Evolutionary conservation across 2,329 filamentous ascomycete species (phyloP), one percentile per base, ranked within the genome.

Genomic region (Claviceps sp.): DNA sequence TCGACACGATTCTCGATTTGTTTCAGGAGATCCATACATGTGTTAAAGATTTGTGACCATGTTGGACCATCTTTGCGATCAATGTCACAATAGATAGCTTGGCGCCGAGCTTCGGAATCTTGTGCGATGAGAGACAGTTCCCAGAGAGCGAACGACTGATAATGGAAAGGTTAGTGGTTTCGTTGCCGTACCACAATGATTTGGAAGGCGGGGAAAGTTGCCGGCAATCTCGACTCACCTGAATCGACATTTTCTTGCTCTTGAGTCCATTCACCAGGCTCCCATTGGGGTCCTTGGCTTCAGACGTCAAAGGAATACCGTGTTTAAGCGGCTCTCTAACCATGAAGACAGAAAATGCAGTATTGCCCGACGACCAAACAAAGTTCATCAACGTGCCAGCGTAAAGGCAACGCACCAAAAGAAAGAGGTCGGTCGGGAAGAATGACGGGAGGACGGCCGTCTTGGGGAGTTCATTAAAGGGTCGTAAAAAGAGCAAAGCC

Each of bases 251-350:
- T 65, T 91, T 93, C 69, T 89, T 93, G 57, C 84, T 84, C 64
- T 83, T 90, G 45, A 97, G 67, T 0, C 91, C 91, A 52, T 83
- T 88, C 47, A 97, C 66, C 29, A 97, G 73, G 63, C 87, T 95
- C 38, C 88, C 89, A 61, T 95, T 97, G 1, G 91, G 88, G 65
- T 96, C 90, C 62, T 87, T 93, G 16, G 88, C 87, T 58, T 91
- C 86, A 17, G 79, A 78, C 0, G 88, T 95, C 52, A 97, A 77
- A 4, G 90, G 89, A 60, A 83, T 79, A n/a, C 78, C 83, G 58
- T 86, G 86, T 71, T 95, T 95, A 50, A 95, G 64, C 0, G 91
- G 91, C 59, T 86, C 81, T 64, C 85, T 83, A 26, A 83, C 80
- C 61, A 95, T 79, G 65, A 88, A 89, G n/a, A 83, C 69, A 5